Evolutionary conservation across 2,329 filamentous ascomycete genomes (phyloP).

Genomic region (Diplocarpon mali): DNA sequence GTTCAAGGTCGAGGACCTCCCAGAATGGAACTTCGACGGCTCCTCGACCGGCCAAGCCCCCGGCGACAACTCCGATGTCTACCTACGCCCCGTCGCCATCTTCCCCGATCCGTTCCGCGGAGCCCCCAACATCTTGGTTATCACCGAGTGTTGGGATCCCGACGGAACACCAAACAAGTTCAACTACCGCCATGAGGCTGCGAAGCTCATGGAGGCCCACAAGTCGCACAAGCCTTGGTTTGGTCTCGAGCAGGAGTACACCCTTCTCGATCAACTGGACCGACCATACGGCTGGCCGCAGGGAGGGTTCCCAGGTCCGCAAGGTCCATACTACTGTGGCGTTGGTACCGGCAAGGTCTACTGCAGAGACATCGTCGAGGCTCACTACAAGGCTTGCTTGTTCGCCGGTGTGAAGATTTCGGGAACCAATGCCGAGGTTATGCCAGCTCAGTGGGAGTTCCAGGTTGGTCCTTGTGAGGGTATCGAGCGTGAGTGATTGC

Average conservation of each 20-base stretch:
- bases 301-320: constrained; percentile 67
- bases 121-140: constrained; percentile 84
- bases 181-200: constrained; percentile 92
- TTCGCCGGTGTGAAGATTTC: constrained; percentile 89
- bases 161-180: constrained; percentile 95
- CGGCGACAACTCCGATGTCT: constrained; percentile 94
- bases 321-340: constrained; percentile 97
- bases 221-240: constrained; percentile 86
- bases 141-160: constrained; percentile 87
- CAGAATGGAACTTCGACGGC: constrained; percentile 77
- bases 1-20: constrained; percentile 47
- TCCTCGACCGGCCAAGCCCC: constrained; percentile 88
- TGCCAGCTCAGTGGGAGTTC: constrained; percentile 97
- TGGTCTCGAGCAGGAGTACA: constrained; percentile 97
- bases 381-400: constrained; percentile 77
- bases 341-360: constrained; percentile 95
- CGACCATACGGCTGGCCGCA: constrained; percentile 88
- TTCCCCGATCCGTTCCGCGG: constrained; percentile 88
- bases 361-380: constrained; percentile 95
- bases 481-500: constrained; percentile 55
- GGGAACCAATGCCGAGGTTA: constrained; percentile 97
- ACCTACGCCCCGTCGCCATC: constrained; percentile 81
- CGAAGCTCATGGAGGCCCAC: constrained; percentile 81
- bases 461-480: constrained; percentile 85
- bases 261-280: constrained; percentile 72